A percentile compares a stretch with the other conserved stretches of the same genome.
phyloP scores from a whole-genome alignment of 1,284 basidiomycete genomes.

The Melampsora americana region DNA sequence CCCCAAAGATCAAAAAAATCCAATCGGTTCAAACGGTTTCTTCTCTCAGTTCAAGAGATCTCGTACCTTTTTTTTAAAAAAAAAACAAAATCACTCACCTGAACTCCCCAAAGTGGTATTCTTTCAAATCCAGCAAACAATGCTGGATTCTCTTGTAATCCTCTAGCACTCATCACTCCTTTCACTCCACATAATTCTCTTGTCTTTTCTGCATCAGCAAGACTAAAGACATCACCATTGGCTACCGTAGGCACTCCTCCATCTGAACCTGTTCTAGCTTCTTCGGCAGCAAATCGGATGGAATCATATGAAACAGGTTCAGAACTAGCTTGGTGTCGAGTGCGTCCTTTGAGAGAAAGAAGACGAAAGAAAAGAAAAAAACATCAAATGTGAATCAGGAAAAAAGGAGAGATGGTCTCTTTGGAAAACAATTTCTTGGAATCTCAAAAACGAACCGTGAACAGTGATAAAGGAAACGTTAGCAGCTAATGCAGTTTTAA shows the following conservation, averaged over 20 bases:
- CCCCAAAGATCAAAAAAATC: no score
- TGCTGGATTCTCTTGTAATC: conserved; percentile 63
- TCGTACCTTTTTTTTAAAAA: neutral
- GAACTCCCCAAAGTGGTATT: conserved; percentile 59
- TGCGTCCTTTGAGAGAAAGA: conserved; percentile 52
- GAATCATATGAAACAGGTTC: conserved; percentile 59
- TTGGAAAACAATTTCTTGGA: neutral
- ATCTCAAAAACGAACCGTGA: conserved; percentile 55
- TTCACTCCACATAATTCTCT: conserved; percentile 58
- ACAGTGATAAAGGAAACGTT: conserved; percentile 60
- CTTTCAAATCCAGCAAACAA: conserved; percentile 60
- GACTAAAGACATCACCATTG: conserved; percentile 62
- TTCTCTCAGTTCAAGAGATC: neutral
- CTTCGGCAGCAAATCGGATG: conserved; percentile 60
- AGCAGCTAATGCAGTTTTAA: conserved; percentile 58
- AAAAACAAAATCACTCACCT: conserved; percentile 49
- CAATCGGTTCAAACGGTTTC: neutral
- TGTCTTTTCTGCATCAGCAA: conserved; percentile 57
- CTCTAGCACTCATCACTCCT: conserved; percentile 63
- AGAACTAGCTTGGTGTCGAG: conserved; percentile 59
- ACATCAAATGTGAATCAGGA: neutral
- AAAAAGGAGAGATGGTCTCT: no score
- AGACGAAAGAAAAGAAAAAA: neutral
- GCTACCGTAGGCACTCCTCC: conserved; percentile 61
- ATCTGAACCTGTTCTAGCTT: conserved; percentile 53